Evolutionary conservation across 2,329 filamentous ascomycete genomes (phyloP), one percentile per base, ranked within the genome.

Genomic region (Lasiodiplodia gonubiensis): DNA sequence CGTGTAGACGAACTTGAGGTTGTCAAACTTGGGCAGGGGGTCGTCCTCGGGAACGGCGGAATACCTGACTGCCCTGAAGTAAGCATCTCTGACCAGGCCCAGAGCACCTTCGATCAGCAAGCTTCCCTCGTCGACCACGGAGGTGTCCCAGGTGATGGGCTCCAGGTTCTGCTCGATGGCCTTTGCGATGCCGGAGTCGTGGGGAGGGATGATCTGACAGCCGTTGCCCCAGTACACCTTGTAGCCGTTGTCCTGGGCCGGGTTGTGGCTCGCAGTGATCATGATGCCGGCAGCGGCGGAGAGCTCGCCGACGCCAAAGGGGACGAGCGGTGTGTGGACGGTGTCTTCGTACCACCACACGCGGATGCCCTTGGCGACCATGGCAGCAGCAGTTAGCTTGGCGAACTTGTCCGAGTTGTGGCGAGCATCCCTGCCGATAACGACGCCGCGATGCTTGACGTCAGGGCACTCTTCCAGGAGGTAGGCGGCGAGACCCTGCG

Each of bases 171-270:
- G 74, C 46, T 82, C 76, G 60, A 90, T 90, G 2, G 84, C 82
- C 42, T 78, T 77, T 4, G 86, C 84, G 66, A 90, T 90, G 35
- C 85, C 84, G 23, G 73, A 78, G 70, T 90, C 88, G 69, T 86
- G 84, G 3, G 88, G 88, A 11, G 86, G 83, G 64, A 89, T 88
- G 70, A 90, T 90, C 74, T 90, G 88, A 72, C 86, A 88, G 2
- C 87, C 88, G 72, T 89, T 89, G 18, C 80, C 81, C 80, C 86
- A 89, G 77, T 90, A 90, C 10, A 90, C 88, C 77, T 90, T 90
- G 78, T 90, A 90, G 23, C 88, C 88, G 73, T 90, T 90, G 73
- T 90, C 87, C 71, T 85, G 80, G 54, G 86, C 84, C 16, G 88
- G 87, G 71, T 90, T 90, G 75, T 89, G 87, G 72, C 86, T 89